phyloP scores from a whole-genome alignment of 73 alveolate genomes.

The Tetrahymena malaccensis region DNA sequence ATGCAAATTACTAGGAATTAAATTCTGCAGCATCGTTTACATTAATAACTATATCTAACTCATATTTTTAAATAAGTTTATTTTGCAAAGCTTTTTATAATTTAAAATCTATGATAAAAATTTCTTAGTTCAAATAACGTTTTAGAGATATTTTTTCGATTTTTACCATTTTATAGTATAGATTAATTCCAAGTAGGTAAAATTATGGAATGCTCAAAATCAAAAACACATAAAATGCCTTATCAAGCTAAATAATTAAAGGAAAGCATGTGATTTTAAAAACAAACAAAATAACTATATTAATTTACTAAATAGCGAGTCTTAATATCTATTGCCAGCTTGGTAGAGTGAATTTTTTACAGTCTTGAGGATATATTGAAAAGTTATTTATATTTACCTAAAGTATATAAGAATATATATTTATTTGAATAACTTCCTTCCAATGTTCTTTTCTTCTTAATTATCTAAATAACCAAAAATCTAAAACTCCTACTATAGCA shows the following conservation, averaged over 20 bases:
- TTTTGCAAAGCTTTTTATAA: background rate
- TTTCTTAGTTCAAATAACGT: background rate
- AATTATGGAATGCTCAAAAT: background rate
- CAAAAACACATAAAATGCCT: background rate
- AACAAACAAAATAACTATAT: background rate
- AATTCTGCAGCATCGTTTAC: background rate
- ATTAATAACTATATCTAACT: background rate
- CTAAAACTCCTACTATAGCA: background rate
- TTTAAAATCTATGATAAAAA: background rate
- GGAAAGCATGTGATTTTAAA: background rate
- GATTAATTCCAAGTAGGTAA: background rate
- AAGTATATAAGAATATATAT: background rate
- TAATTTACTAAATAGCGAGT: background rate
- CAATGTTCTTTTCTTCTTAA: background rate
- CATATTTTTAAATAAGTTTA: background rate
- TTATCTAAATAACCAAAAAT: background rate
- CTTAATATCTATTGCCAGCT: background rate
- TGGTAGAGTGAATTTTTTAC: background rate
- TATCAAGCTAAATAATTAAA: background rate
- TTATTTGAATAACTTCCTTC: background rate
- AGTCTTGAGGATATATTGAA: background rate
- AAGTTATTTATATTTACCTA: background rate
- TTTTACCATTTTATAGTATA: background rate
- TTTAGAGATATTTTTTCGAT: background rate
- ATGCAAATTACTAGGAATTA: background rate